Evolutionary conservation across 139 green algal species (phyloP).

Genomic region (Ulvella scutata): DNA sequence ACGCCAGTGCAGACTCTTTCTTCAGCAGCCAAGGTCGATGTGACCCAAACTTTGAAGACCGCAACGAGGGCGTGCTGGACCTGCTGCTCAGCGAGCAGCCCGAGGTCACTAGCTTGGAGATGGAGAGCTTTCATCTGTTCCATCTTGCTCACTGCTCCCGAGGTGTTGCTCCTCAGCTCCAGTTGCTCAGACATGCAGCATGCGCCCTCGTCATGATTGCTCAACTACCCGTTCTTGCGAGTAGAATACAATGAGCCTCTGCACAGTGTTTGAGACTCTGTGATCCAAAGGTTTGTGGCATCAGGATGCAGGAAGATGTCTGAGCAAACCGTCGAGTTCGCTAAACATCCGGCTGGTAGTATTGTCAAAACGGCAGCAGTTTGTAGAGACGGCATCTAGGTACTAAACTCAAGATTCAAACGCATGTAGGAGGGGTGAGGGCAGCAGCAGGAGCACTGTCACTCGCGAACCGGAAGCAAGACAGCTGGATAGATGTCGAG

Average conservation of each 20-base stretch:
- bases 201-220: background rate
- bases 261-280: background rate
- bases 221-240: background rate
- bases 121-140: conserved; percentile 67
- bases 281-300: background rate
- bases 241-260: background rate
- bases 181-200: background rate
- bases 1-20: conserved; percentile 58
- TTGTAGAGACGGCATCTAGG: no score
- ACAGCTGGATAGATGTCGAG: conserved; percentile 23
- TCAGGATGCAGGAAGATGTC: background rate
- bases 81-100: conserved; percentile 21
- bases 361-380: no score
- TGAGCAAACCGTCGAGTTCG: conserved; percentile 28
- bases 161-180: background rate
- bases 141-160: conserved; percentile 42
- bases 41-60: conserved; percentile 31
- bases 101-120: conserved; percentile 39
- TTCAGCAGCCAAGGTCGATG: conserved; percentile 50
- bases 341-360: conserved; percentile 45
- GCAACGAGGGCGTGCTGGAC: conserved; percentile 32
- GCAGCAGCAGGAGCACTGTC: conserved; percentile 31
- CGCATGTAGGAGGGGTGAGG: no score
- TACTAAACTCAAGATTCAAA: no score
- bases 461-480: background rate